Evolutionary conservation across 495 filamentous ascomycete species (phyloP), one percentile per base, ranked within the genome.

Genomic region (Penicillium egyptiacum): DNA sequence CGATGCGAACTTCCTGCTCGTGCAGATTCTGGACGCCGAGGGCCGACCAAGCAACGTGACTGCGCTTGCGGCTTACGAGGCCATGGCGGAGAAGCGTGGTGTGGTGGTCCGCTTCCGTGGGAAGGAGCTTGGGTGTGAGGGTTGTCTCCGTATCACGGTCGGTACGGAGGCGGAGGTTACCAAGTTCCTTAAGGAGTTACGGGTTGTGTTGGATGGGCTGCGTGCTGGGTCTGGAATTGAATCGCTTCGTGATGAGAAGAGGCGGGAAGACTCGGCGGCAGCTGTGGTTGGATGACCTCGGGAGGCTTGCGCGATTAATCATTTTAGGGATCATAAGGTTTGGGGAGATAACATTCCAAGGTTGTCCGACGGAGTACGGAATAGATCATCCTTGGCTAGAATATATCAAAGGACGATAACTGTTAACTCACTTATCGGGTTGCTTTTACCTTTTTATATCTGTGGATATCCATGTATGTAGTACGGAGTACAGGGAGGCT

Each of bases 61-160:
- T 6, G 95, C 94, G 35, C 65, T 94, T 63, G 83, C 81, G 19
- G 82, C 91, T 19, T 98, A 98, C 66, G 86, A 93, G 75, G 72
- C 74, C 19, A 75, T 98, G 71, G 94, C 95, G 1, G 92, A 96
- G 79, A 86, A 83, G 42, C 86, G 85, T 61, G 91, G 92, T 0
- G 92, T 98, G 2, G 91, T 98, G 26, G 95, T 98, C 11, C 77
- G 94, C 55, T 98, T 97, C 70, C 78, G 94, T 45, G 94, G 94
- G 2, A 94, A 91, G 74, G 94, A 98, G 79, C 72, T 86, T 30
- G 94, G 92, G 5, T 98, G 94, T 66, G 65, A 86, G 57, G 94
- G 92, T 1, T 96, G 93, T 65, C 70, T 98, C 65, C 80, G 94
- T 40, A 88, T 98, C 59, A 98, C 94, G 1, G 88, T 98, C 9